A percentile compares a stretch with the other conserved stretches of the same genome.
Conservation (phyloP, 2,329 filamentous ascomycete genomes). For the Claviceps maximensis region DNA sequence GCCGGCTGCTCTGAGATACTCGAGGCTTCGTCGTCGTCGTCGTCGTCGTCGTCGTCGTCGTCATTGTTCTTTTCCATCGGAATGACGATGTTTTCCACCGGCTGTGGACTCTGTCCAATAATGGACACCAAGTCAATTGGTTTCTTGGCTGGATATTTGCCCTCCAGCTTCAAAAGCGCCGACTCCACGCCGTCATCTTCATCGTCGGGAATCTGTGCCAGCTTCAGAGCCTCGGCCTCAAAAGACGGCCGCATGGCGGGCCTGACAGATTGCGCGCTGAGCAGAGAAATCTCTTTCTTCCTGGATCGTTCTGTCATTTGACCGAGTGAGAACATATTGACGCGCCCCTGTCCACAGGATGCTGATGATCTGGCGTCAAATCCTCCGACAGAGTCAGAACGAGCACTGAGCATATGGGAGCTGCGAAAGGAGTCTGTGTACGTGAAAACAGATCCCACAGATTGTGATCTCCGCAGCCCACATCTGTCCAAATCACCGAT, state of each 20-base stretch:
- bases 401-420: slow-evolving; percentile 37
- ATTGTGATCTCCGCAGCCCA: slow-evolving; percentile 39
- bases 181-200: slow-evolving; percentile 73
- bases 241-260: slow-evolving; percentile 62
- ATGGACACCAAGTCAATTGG: slow-evolving; percentile 24
- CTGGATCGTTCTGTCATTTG: slow-evolving; percentile 38
- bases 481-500: slow-evolving; percentile 45
- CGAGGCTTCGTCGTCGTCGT: background rate
- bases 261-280: slow-evolving; percentile 49
- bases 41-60: background rate
- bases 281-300: slow-evolving; percentile 37
- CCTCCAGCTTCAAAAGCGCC: slow-evolving; percentile 84
- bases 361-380: slow-evolving; percentile 10
- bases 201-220: slow-evolving; percentile 81
- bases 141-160: slow-evolving; percentile 53
- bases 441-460: slow-evolving; percentile 44
- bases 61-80: background rate
- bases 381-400: slow-evolving; percentile 15
- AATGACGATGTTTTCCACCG: background rate
- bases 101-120: slow-evolving; percentile 10
- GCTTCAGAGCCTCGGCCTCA: slow-evolving; percentile 72
- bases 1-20: background rate
- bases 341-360: slow-evolving; percentile 17
- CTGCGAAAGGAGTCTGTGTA: slow-evolving; percentile 48
- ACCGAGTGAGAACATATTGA: slow-evolving; percentile 43